Evolutionary conservation across 345 rosid species (phyloP).

Genomic region (Euclidium syriacum): DNA sequence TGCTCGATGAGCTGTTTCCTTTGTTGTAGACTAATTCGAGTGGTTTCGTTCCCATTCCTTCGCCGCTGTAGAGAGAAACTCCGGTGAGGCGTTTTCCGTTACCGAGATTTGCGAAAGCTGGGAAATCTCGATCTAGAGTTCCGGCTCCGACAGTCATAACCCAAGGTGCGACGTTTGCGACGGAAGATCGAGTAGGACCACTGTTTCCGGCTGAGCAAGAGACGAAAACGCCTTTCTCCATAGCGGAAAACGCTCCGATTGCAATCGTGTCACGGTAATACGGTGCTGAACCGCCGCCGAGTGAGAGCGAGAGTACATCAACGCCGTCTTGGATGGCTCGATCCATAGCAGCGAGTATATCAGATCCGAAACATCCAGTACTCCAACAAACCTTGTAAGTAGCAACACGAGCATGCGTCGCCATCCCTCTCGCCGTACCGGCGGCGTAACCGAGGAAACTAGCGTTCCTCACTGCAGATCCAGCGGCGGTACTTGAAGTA

Average conservation of each 20-base stretch:
- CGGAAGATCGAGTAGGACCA: slow-evolving; percentile 52
- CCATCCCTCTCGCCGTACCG: slow-evolving; percentile 85
- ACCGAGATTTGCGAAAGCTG: slow-evolving; percentile 62
- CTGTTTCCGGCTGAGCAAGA: slow-evolving; percentile 81
- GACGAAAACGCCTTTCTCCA: slow-evolving; percentile 78
- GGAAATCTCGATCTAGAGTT: slow-evolving; percentile 77
- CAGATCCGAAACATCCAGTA: slow-evolving; percentile 67
- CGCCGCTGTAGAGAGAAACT: slow-evolving; percentile 71
- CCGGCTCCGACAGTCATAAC: slow-evolving; percentile 92
- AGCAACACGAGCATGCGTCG: slow-evolving; percentile 62
- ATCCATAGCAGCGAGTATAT: slow-evolving; percentile 82
- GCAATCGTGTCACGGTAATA: slow-evolving; percentile 64
- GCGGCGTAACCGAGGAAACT: slow-evolving; percentile 80
- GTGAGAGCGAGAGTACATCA: slow-evolving; percentile 78
- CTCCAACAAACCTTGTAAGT: slow-evolving; percentile 84
- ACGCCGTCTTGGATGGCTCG: slow-evolving; percentile 76
- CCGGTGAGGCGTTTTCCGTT: slow-evolving; percentile 43
- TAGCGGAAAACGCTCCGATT: slow-evolving; percentile 62
- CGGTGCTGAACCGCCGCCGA: slow-evolving; percentile 70
- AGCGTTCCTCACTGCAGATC: slow-evolving; percentile 58
- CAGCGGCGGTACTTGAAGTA: slow-evolving; percentile 77
- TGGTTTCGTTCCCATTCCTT: slow-evolving; percentile 49
- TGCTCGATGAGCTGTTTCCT: slow-evolving; percentile 38
- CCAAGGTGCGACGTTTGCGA: slow-evolving; percentile 94
- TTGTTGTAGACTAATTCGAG: slow-evolving; percentile 51